These are phyloP conservation scores for Hyphopichia burtonii DNA, from an alignment of 1,139 yeast genomes.

Conservation along the genomic window DNA sequence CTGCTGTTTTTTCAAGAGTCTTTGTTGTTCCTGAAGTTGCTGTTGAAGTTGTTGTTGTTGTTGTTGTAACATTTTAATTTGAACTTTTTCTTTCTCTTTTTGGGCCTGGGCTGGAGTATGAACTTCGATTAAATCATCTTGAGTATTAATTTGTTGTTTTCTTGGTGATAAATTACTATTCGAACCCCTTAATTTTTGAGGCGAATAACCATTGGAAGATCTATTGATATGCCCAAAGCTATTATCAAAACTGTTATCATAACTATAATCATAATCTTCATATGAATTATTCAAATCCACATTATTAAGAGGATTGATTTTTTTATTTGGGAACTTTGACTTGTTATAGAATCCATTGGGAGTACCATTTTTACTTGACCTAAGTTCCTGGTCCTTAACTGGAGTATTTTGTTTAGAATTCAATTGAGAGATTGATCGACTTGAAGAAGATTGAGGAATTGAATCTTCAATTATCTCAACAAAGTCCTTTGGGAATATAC, in stretches of 20 bases:
- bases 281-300: constrained; percentile 21
- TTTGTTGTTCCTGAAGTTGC: neutral
- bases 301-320: constrained; percentile 12
- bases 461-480: constrained; percentile 57
- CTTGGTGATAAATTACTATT: neutral
- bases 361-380: constrained; percentile 14
- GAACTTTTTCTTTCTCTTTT: constrained; percentile 33
- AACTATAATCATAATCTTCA: constrained; percentile 17
- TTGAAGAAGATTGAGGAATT: constrained; percentile 13
- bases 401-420: constrained; percentile 17
- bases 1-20: constrained; percentile 17
- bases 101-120: constrained; percentile 6
- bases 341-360: constrained; percentile 13
- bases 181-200: neutral
- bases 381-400: constrained; percentile 13
- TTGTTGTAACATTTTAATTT: constrained; percentile 30
- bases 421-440: constrained; percentile 9
- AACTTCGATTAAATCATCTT: constrained; percentile 14
- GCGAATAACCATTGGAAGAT: neutral
- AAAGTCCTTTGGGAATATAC: constrained; percentile 84
- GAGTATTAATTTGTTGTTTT: constrained; percentile 6
- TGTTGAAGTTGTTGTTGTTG: constrained; percentile 20
- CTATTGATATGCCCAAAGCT: neutral
- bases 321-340: constrained; percentile 16
- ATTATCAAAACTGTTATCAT: constrained; percentile 17